phyloP scores from a whole-genome alignment of 768 basidiomycete genomes.

The Termitomyces sp. region DNA sequence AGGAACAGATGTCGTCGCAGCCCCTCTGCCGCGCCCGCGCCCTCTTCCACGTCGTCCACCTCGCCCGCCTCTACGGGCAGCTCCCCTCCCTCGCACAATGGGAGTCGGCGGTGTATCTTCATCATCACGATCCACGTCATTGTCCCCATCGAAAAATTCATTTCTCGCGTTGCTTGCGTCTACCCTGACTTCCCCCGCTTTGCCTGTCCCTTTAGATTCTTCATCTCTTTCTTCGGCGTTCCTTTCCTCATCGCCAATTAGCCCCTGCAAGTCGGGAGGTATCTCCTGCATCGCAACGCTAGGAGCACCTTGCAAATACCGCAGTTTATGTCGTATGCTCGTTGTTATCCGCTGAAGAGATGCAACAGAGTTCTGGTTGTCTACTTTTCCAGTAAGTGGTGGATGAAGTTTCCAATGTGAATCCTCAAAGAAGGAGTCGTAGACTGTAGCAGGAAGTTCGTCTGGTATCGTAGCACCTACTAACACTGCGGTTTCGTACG shows the following conservation, averaged over 20 bases:
- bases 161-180: slow-evolving; percentile 53
- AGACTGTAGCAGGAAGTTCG: slow-evolving; percentile 82
- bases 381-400: slow-evolving; percentile 83
- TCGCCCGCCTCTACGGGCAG: slow-evolving; percentile 25
- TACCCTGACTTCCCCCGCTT: slow-evolving; percentile 48
- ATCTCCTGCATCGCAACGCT: slow-evolving; percentile 96
- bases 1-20: slow-evolving; percentile 12
- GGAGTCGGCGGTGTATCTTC: slow-evolving; percentile 10
- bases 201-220: slow-evolving; percentile 44
- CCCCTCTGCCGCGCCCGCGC: slow-evolving; percentile 13
- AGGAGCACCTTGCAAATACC: slow-evolving; percentile 94
- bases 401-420: slow-evolving; percentile 92
- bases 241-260: slow-evolving; percentile 47
- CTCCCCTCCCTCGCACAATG: slow-evolving; percentile 12
- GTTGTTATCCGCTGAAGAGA: slow-evolving; percentile 86
- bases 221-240: slow-evolving; percentile 33
- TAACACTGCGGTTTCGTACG: slow-evolving; percentile 93
- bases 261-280: slow-evolving; percentile 81
- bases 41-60: slow-evolving; percentile 22
- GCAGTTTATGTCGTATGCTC: slow-evolving; percentile 78
- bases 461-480: slow-evolving; percentile 81
- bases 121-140: slow-evolving; percentile 54
- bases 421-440: slow-evolving; percentile 90
- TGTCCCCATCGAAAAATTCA: slow-evolving; percentile 71
- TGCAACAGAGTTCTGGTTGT: slow-evolving; percentile 84